Evolutionary conservation across 2,329 filamentous ascomycete species (phyloP), one percentile per base, ranked within the genome.

Genomic region (Phyllosticta ampelicida): DNA sequence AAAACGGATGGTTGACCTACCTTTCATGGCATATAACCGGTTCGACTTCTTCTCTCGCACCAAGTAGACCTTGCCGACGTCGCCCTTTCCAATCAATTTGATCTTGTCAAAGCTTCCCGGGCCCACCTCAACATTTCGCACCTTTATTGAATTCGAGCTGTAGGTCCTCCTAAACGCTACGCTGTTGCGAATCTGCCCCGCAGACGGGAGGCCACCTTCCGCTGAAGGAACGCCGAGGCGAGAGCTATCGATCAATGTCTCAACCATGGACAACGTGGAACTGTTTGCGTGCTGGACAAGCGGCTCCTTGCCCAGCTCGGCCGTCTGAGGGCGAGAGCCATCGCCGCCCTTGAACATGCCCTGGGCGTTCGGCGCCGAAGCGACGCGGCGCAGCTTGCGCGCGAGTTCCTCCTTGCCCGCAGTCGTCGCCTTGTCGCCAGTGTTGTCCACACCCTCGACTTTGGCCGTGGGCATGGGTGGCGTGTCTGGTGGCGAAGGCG

Each of bases 91-190:
- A 69, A 99, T 96, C 74, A 99, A 81, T 74, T 99, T 99, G 74
- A 99, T 96, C 82, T 99, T 99, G 79, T 99, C 94, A 67, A 99
- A 99, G 71, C 92, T 97, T 62, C 88, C 81, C 0, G 94, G 94
- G 0, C 90, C 89, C 36, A 99, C 94, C 74, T 99, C 94, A 53
- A 99, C 94, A 71, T 96, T 90, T 66, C 94, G 84, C 64, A 97
- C 89, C 75, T 99, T 99, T 79, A 99, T 99, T 48, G 94, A 97
- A 73, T 97, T 99, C 64, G 92, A 96, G 74, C 94, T 97, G 73
- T 99, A 99, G 2, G 94, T 99, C 70, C 94, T 83, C 67, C 94
- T 82, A 75, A 96, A 99, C 19, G 89, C 85, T 53, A 89, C 79
- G 18, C 83, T 74, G 64, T 81, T 79, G 59, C 80, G 80, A 63